A percentile compares a stretch with the other conserved stretches of the same genome.
Evolutionary conservation across 495 filamentous ascomycete species (phyloP).

Genomic region (Parathielavia appendiculata): DNA sequence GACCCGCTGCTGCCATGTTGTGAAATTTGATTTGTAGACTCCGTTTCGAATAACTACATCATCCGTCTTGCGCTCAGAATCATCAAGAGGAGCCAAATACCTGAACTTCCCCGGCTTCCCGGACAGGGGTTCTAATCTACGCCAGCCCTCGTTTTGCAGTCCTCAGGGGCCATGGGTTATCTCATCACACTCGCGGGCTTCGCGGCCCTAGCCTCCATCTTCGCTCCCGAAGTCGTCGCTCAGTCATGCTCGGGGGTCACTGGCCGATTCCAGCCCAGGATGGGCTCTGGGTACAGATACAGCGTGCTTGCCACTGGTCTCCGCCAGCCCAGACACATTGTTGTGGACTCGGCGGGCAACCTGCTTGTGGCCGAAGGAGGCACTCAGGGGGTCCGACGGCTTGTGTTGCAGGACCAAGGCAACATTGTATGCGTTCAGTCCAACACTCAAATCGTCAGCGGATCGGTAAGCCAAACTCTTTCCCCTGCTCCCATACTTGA

Average conservation of each 20-base stretch:
- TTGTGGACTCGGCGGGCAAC: conserved; percentile 53
- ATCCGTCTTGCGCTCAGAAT: neutral
- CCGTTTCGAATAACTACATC: neutral
- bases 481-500: neutral
- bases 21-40: neutral
- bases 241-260: conserved; percentile 20
- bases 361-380: conserved; percentile 52
- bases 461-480: conserved; percentile 34
- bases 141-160: neutral
- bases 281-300: conserved; percentile 50
- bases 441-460: conserved; percentile 36
- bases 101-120: too few relatives aligned
- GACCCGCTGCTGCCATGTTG: neutral
- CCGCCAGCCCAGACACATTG: conserved; percentile 30
- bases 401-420: conserved; percentile 44
- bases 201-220: conserved; percentile 4
- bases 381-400: conserved; percentile 44
- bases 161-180: conserved; percentile 9
- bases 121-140: too few relatives aligned
- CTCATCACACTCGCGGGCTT: conserved; percentile 10
- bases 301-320: conserved; percentile 50
- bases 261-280: conserved; percentile 28
- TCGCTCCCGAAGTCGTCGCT: conserved; percentile 11
- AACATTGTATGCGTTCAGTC: conserved; percentile 43
- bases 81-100: neutral